Evolutionary conservation across 208 protist species (phyloP).

Genomic region (Acanthamoeba pearcei): DNA sequence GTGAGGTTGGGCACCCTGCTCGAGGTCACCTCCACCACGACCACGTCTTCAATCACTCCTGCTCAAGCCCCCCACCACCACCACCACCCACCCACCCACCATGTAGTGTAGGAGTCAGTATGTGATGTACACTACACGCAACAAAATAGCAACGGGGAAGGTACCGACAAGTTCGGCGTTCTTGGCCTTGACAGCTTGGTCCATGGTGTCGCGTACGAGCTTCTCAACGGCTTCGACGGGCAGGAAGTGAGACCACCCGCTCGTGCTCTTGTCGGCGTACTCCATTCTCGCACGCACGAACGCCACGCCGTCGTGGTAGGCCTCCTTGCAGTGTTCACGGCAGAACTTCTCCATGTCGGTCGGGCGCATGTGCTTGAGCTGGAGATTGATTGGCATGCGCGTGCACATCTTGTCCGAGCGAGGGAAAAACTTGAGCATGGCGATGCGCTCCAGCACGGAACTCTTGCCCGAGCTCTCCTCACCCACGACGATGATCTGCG

Average conservation of each 20-base stretch:
- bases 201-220: not conserved
- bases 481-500: conserved; percentile 36
- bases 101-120: not conserved
- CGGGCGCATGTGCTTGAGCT: not conserved
- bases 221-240: not conserved
- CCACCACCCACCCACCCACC: no score
- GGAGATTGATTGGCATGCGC: conserved; percentile 64
- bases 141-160: no score
- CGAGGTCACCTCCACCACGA: not conserved
- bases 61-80: not conserved
- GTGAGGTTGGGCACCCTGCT: conserved; percentile 29
- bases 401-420: conserved; percentile 16
- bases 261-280: not conserved
- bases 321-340: not conserved
- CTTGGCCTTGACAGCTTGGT: not conserved
- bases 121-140: no score
- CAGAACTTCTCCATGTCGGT: not conserved
- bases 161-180: no score
- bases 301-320: not conserved
- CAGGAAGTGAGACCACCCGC: not conserved
- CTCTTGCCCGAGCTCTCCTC: conserved; percentile 44
- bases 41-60: conserved; percentile 13
- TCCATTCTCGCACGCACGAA: not conserved
- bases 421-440: conserved; percentile 57
- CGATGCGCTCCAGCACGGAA: conserved; percentile 19